Conservation (phyloP, 306 rosid genomes). For the Lathyrus tuberosus region DNA sequence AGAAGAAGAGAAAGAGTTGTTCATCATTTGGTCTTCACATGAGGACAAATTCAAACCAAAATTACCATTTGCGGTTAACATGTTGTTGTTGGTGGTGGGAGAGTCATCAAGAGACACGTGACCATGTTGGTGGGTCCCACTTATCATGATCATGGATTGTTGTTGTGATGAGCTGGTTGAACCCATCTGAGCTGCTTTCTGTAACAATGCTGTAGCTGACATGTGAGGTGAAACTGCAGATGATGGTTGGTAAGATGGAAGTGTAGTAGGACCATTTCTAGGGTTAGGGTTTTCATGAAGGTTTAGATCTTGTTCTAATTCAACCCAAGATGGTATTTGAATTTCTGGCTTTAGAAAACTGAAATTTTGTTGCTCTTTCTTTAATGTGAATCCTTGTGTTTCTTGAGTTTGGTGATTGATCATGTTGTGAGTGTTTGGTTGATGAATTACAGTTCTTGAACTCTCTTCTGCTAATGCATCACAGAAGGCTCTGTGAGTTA, state of each 20-base stretch:
- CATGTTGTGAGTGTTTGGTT: slow-evolving; percentile 26
- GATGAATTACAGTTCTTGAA: slow-evolving; percentile 35
- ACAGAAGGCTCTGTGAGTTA: slow-evolving; percentile 98
- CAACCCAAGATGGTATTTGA: slow-evolving; percentile 65
- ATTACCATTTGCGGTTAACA: background rate
- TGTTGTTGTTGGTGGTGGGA: background rate
- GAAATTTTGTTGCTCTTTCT: slow-evolving; percentile 54
- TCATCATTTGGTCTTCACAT: slow-evolving; percentile 15
- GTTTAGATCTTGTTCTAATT: background rate
- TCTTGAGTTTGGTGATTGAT: slow-evolving; percentile 47
- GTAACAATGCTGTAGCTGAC: slow-evolving; percentile 97
- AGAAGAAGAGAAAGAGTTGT: slow-evolving; percentile 50
- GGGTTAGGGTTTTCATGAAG: slow-evolving; percentile 70
- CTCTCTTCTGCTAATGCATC: slow-evolving; percentile 92
- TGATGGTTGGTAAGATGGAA: slow-evolving; percentile 45
- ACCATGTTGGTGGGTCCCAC: slow-evolving; percentile 48
- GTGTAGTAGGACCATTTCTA: slow-evolving; percentile 54
- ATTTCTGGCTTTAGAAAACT: slow-evolving; percentile 41
- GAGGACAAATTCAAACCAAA: slow-evolving; percentile 45
- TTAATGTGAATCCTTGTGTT: slow-evolving; percentile 45
- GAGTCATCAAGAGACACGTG: slow-evolving; percentile 55
- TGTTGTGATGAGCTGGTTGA: slow-evolving; percentile 45
- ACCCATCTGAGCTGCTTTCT: slow-evolving; percentile 97
- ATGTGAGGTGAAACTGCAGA: slow-evolving; percentile 59
- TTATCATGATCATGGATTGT: slow-evolving; percentile 32